These are phyloP conservation scores for Cinchona pubescens DNA, from an alignment of 257 asterid genomes.

Conservation along the genomic window DNA sequence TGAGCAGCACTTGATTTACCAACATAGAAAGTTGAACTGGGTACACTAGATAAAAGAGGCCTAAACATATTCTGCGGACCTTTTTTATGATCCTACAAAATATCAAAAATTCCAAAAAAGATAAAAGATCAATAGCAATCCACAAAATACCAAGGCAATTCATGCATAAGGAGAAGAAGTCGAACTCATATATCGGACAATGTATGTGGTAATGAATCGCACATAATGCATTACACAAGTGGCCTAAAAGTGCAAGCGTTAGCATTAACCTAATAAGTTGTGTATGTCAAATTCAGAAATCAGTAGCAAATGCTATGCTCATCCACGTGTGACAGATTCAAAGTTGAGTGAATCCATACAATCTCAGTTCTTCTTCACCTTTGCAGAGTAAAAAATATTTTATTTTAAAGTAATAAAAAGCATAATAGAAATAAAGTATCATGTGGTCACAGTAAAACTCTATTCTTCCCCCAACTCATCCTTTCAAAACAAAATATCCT, in stretches of 20 bases:
- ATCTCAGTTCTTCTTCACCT: background rate
- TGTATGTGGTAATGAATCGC: background rate
- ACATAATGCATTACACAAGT: background rate
- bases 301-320: background rate
- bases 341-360: background rate
- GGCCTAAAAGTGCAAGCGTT: background rate
- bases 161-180: background rate
- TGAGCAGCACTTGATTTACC: constrained; percentile 59
- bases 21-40: constrained; percentile 75
- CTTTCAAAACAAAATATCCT: background rate
- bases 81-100: constrained; percentile 64
- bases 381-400: background rate
- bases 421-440: background rate
- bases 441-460: background rate
- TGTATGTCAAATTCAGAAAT: background rate
- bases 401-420: background rate
- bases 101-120: background rate
- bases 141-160: constrained; percentile 5
- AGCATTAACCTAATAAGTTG: no score
- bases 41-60: constrained; percentile 93
- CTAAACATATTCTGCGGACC: constrained; percentile 92
- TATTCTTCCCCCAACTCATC: background rate
- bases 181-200: background rate
- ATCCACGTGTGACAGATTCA: background rate
- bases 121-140: background rate